Evolutionary conservation across 257 asterid genomes (phyloP).

Genomic region (Fraxinus pennsylvanica): DNA sequence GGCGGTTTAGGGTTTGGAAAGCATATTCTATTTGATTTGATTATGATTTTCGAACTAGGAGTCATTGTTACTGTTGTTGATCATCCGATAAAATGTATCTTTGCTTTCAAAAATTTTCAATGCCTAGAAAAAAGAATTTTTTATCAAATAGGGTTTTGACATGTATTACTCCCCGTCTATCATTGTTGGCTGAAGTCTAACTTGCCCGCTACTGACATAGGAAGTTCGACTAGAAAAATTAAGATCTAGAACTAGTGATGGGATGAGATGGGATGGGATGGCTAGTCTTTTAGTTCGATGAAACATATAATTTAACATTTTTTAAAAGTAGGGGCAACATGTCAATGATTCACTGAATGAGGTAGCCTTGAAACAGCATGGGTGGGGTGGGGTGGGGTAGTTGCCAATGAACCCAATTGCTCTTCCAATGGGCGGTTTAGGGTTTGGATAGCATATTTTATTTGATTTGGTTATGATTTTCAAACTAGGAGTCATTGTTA

Average conservation of each 20-base stretch:
- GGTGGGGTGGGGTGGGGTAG: background rate
- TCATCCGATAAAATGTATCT: background rate
- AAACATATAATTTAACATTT: background rate
- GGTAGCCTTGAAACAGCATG: background rate
- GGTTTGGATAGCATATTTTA: background rate
- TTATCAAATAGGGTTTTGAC: background rate
- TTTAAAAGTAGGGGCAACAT: constrained; percentile 38
- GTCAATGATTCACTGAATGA: constrained; percentile 25
- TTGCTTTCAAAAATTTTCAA: background rate
- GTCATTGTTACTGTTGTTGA: background rate
- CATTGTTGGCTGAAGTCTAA: no score
- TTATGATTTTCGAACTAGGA: constrained; percentile 3
- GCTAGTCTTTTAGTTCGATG: no score
- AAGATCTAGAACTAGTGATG: no score
- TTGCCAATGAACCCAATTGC: background rate
- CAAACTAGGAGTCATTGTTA: background rate
- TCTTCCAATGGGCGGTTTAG: constrained; percentile 43
- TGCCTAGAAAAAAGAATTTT: background rate
- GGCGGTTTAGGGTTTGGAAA: constrained; percentile 33
- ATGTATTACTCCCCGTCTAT: no score
- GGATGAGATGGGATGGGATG: no score
- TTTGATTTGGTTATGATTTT: background rate
- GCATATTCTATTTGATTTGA: background rate
- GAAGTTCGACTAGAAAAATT: no score
- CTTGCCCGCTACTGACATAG: no score